These are phyloP conservation scores for Penicillium digitatum DNA, from an alignment of 2,329 filamentous ascomycete species.

Conservation along the genomic window DNA sequence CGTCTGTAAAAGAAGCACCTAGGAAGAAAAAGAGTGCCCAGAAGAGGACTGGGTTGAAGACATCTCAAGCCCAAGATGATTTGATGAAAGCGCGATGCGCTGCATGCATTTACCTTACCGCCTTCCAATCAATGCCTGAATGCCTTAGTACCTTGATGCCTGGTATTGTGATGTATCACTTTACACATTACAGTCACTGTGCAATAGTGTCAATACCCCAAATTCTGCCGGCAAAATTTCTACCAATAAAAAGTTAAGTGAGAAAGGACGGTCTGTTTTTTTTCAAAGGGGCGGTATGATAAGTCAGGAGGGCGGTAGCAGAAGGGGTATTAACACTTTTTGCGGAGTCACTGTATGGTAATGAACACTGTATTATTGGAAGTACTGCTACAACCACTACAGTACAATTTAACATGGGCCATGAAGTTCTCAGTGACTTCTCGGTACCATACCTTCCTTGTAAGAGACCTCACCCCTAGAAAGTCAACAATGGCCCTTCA, in stretches of 20 bases:
- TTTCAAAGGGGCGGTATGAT: too few species aligned
- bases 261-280: too few species aligned
- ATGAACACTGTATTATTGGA: neutral
- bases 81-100: slow-evolving; percentile 20
- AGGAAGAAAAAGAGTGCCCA: neutral
- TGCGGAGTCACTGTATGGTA: too few species aligned
- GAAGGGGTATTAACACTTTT: too few species aligned
- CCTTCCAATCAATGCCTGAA: slow-evolving; percentile 3
- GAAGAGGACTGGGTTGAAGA: slow-evolving; percentile 4
- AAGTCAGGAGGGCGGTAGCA: too few species aligned
- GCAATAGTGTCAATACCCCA: too few species aligned
- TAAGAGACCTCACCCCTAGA: neutral
- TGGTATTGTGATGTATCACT: slow-evolving; percentile 7
- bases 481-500: neutral
- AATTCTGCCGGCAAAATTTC: too few species aligned
- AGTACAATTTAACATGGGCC: neutral
- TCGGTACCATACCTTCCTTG: neutral
- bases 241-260: too few species aligned
- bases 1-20: neutral
- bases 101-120: slow-evolving; percentile 11
- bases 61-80: slow-evolving; percentile 10
- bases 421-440: neutral
- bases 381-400: neutral
- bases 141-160: slow-evolving; percentile 22
- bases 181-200: too few species aligned